These are phyloP conservation scores for Rhizopogon vinicolor DNA, from an alignment of 768 basidiomycete genomes.

Conservation along the genomic window DNA sequence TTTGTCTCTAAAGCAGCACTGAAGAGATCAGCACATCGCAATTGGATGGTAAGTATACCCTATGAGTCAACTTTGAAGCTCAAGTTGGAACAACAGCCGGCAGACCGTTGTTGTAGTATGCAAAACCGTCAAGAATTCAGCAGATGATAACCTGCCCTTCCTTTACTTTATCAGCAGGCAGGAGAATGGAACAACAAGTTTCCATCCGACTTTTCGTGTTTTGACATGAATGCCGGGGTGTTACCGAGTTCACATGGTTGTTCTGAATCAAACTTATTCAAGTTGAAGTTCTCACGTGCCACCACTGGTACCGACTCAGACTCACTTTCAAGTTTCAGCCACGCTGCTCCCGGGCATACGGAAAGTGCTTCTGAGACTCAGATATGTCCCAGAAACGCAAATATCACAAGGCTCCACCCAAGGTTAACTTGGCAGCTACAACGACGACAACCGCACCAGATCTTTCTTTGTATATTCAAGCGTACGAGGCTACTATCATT, in stretches of 20 bases:
- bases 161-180: neutral
- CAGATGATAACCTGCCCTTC: neutral
- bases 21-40: neutral
- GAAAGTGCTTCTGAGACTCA: neutral
- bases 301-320: too few relatives aligned
- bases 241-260: too few relatives aligned
- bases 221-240: neutral
- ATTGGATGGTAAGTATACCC: neutral
- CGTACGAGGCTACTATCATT: conserved; percentile 72
- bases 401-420: neutral
- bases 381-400: conserved; percentile 4
- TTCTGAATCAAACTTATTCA: too few relatives aligned
- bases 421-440: neutral
- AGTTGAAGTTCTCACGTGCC: neutral
- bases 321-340: neutral
- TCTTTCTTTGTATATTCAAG: conserved; percentile 50
- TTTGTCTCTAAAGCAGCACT: neutral
- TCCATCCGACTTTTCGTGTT: neutral
- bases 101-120: neutral
- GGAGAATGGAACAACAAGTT: neutral
- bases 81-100: neutral
- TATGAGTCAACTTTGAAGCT: too few relatives aligned
- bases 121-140: neutral
- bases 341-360: neutral
- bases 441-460: conserved; percentile 9